These are phyloP conservation scores for Leonotis leonurus DNA, from an alignment of 257 asterid genomes.

Conservation along the genomic window DNA sequence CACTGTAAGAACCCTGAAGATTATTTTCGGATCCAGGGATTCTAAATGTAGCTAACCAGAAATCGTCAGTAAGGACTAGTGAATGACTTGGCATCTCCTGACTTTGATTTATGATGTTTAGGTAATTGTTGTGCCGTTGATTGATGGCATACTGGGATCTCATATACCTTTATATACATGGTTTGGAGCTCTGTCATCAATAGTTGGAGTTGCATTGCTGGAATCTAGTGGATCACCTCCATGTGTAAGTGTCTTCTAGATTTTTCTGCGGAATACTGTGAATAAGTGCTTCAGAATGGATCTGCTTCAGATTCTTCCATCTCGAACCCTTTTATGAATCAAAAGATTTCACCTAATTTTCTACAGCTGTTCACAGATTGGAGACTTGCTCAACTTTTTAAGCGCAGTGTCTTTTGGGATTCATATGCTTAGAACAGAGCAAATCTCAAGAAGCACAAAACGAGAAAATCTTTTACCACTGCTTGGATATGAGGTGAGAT, in stretches of 20 bases:
- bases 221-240: slow-evolving; percentile 91
- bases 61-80: background rate
- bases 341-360: slow-evolving; percentile 3
- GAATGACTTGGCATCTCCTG: slow-evolving; percentile 15
- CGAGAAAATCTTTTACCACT: slow-evolving; percentile 56
- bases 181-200: slow-evolving; percentile 72
- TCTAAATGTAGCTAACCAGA: background rate
- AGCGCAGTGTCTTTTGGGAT: slow-evolving; percentile 77
- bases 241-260: slow-evolving; percentile 40
- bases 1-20: slow-evolving; percentile 42
- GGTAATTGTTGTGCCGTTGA: slow-evolving; percentile 83
- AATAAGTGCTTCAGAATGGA: background rate
- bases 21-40: background rate
- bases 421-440: slow-evolving; percentile 80
- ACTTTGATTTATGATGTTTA: slow-evolving; percentile 27
- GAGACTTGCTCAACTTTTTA: slow-evolving; percentile 62
- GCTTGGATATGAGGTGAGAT: slow-evolving; percentile 68
- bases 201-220: slow-evolving; percentile 64
- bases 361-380: slow-evolving; percentile 40
- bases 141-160: slow-evolving; percentile 74
- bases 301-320: background rate
- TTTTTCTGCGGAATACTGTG: background rate
- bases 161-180: slow-evolving; percentile 59
- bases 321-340: background rate
- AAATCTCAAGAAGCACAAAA: slow-evolving; percentile 50